Base-by-base conservation (phyloP, 2,329 filamentous ascomycete species). In the Colletotrichum incanum region DNA sequence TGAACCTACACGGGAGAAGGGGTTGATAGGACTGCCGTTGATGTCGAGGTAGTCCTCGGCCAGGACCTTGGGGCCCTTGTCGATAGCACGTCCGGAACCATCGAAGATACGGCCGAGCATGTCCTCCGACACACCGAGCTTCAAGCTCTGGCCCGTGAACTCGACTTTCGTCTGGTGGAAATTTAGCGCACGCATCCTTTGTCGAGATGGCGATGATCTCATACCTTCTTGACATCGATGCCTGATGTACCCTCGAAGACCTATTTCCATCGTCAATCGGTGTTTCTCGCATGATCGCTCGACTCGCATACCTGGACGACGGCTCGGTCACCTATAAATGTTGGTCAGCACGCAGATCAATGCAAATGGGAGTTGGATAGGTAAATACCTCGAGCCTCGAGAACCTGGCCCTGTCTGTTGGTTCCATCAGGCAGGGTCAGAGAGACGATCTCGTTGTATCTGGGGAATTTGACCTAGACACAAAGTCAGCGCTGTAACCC, bases 81-180 rank as follows among this genome's bases (percentile, higher is more conserved):
- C 96, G 83, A 99, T 99, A 78, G 97, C 94, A 84, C 96, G 93
- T 81, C 96, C 96, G 73, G 96, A 98, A 79, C 96, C 96, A 87
- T 99, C 95, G 82, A 99, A 99, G 84, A 98, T 95, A 87, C 97
- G 96, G 76, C 96, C 96, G 85, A 99, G 86, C 96, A 99, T 99
- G 87, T 99, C 96, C 86, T 99, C 97, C 64, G 96, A 98, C 73
- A 99, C 96, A 84, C 96, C 96, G 65, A 99, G 93, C 90, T 98
- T 98, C 87, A 99, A 87, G 87, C 94, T 98, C 86, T 98, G 91
- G 73, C 96, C 96, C 41, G 94, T 97, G 84, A 99, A 98, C 83
- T 99, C 94, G 83, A 99, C 96, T 89, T 93, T 97, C 67, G 96
- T 98, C 95, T 96, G 80, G 76, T 18, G n/a, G 28, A 11, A 50